Evolutionary conservation across 495 filamentous ascomycete species (phyloP).

Genomic region (Bombardia bombarda): DNA sequence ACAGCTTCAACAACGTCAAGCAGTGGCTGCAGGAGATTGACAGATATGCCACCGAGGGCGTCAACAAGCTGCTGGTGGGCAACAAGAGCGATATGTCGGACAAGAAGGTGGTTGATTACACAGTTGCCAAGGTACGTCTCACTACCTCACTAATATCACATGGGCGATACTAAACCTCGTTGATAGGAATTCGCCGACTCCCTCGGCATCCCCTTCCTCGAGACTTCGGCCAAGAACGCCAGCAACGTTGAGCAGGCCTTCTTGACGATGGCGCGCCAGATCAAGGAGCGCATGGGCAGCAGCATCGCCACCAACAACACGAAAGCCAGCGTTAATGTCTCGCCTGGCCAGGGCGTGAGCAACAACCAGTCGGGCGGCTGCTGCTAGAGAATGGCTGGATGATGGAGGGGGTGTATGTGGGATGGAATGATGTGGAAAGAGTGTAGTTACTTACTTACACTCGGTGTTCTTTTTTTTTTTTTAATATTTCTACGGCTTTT

Average conservation of each 20-base stretch:
- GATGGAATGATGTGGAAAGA: no score
- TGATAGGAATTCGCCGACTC: conserved; percentile 96
- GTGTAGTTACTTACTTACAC: no score
- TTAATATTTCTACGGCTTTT: no score
- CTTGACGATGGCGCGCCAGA: conserved; percentile 98
- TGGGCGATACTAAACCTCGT: conserved; percentile 4
- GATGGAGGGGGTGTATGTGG: no score
- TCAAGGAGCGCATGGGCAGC: conserved; percentile 99
- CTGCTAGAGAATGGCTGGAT: conserved; percentile 56
- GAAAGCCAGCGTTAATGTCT: conserved; percentile 95
- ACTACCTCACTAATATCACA: not conserved
- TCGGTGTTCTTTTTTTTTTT: no score
- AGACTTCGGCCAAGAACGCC: conserved; percentile 98
- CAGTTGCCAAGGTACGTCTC: conserved; percentile 83
- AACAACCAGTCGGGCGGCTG: conserved; percentile 84
- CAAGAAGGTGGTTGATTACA: conserved; percentile 99
- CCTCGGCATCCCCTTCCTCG: conserved; percentile 97
- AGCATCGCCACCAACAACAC: conserved; percentile 90
- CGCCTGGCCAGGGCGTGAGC: conserved; percentile 88
- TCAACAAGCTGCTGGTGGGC: conserved; percentile 97
- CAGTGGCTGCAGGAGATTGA: conserved; percentile 99
- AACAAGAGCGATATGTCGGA: conserved; percentile 99
- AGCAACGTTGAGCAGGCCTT: conserved; percentile 99
- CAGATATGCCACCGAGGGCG: conserved; percentile 95
- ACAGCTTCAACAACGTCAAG: conserved; percentile 99